These are phyloP conservation scores for Xylaria sp. DNA, from an alignment of 2,329 filamentous ascomycete species.

Conservation along the genomic window DNA sequence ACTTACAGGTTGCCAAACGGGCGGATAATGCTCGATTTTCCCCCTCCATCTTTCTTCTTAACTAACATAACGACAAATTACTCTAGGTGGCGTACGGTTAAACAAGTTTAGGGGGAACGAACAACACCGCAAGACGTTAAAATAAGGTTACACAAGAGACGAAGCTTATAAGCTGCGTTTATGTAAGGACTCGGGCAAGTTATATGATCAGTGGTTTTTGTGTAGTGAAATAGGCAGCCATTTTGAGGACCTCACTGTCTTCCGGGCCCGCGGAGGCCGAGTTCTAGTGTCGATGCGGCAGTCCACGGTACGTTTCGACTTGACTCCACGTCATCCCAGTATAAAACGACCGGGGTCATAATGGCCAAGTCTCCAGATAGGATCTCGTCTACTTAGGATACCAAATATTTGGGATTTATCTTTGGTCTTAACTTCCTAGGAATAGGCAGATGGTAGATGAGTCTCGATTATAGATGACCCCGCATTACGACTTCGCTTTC, in stretches of 20 bases:
- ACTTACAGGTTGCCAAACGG: slow-evolving; percentile 34
- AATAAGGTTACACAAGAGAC: background rate
- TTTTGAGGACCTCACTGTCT: background rate
- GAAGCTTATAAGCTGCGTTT: background rate
- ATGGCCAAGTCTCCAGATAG: background rate
- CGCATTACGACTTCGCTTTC: background rate
- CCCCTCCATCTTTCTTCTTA: background rate
- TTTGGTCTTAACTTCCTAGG: background rate
- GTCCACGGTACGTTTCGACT: background rate
- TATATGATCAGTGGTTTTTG: background rate
- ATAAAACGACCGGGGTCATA: slow-evolving; percentile 13
- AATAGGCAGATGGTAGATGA: background rate
- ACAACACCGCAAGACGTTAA: background rate
- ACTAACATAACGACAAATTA: slow-evolving; percentile 13
- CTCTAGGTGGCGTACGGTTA: background rate
- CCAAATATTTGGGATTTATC: background rate
- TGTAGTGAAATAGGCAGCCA: slow-evolving; percentile 23
- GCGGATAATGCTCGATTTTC: slow-evolving; percentile 25
- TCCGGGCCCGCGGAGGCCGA: slow-evolving; percentile 30
- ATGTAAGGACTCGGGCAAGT: background rate
- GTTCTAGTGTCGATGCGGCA: background rate
- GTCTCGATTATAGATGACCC: background rate
- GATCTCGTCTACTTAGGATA: background rate
- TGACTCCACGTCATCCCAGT: background rate
- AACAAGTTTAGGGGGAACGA: background rate